These are phyloP conservation scores for Cotoneaster glaucophyllus DNA, from an alignment of 306 rosid species.

Conservation along the genomic window DNA sequence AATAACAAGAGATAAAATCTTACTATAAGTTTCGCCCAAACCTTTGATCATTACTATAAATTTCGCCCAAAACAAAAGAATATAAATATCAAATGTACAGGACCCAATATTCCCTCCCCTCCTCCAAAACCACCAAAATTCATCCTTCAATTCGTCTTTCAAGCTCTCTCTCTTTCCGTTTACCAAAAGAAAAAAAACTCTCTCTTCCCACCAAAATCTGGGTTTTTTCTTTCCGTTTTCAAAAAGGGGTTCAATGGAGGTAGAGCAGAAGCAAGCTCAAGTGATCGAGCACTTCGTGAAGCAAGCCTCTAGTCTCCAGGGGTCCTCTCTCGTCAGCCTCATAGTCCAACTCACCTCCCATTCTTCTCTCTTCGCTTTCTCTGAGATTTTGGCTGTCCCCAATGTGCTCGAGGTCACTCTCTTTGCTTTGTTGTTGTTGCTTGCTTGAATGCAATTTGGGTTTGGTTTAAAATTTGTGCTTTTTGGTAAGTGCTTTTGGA, in stretches of 20 bases:
- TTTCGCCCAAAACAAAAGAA: neutral
- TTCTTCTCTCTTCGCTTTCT: slow-evolving; percentile 13
- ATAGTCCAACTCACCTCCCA: slow-evolving; percentile 10
- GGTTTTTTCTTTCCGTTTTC: neutral
- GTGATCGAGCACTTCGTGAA: slow-evolving; percentile 16
- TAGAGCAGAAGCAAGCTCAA: slow-evolving; percentile 15
- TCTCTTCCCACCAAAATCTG: neutral
- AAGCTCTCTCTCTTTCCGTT: neutral
- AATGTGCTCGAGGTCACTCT: slow-evolving; percentile 1
- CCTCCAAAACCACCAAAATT: neutral
- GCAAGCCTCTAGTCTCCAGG: slow-evolving; percentile 13
- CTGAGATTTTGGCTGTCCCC: slow-evolving; percentile 16
- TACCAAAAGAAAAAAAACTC: neutral
- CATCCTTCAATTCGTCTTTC: neutral
- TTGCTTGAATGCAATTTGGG: neutral
- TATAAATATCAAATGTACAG: neutral
- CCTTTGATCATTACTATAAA: neutral
- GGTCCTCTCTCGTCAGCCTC: slow-evolving; percentile 13
- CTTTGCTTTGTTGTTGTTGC: neutral
- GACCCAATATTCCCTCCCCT: neutral
- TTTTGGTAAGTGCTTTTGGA: neutral
- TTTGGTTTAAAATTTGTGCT: neutral
- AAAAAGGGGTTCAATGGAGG: neutral
- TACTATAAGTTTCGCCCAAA: too few species aligned
- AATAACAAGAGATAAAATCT: too few species aligned